Base-by-base conservation (phyloP, 164 flowering plant species). In the Tetrastigma voinierianum region DNA sequence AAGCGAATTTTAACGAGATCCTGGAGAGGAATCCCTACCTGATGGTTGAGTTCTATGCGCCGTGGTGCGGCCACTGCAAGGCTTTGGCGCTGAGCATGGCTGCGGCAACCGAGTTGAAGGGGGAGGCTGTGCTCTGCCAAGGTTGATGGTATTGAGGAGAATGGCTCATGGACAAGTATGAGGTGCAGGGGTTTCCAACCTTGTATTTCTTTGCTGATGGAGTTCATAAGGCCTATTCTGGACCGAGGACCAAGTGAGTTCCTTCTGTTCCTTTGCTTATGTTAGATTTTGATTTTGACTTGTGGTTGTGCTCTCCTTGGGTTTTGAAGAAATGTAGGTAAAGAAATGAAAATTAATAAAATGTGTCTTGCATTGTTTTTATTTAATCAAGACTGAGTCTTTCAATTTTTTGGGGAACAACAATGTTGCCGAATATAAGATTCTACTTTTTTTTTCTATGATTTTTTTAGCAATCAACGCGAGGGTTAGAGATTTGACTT, bases 31-130 rank as follows among this genome's bases (percentile, higher is more conserved):
- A 72, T 45, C 51, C 46, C 62, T 71, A 68, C 61, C 76, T 76
- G 65, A 72, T 82, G 78, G 83, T 82, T 64, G 74, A 79, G 62
- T 82, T 82, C 65, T 79, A 82, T 58, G 83, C 81, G 23, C 75
- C 81, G 43, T 77, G 81, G 81, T 79, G 83, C 60, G 77, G 75
- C n/a, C 77, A 72, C 51, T 75, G 83, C 59, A 68, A 74, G 67
- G 56, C 71, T 9, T 61, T 80, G 70, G 80, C 76, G 10, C 85
- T 80, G 82, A 79, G 70, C 77, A 74, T 51, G 8, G 74, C 76
- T 3, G 83, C 85, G 4, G 83, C 85, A 16, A 73, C 72, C 46
- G 77, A 70, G 70, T 55, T 77, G 76, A 79, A 75, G 67, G 79
- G 46, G 17, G 72, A 67, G 61, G 81, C 64, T 12, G 79, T 71